phyloP scores from a whole-genome alignment of 345 rosid genomes.

The Dovyalis caffra region DNA sequence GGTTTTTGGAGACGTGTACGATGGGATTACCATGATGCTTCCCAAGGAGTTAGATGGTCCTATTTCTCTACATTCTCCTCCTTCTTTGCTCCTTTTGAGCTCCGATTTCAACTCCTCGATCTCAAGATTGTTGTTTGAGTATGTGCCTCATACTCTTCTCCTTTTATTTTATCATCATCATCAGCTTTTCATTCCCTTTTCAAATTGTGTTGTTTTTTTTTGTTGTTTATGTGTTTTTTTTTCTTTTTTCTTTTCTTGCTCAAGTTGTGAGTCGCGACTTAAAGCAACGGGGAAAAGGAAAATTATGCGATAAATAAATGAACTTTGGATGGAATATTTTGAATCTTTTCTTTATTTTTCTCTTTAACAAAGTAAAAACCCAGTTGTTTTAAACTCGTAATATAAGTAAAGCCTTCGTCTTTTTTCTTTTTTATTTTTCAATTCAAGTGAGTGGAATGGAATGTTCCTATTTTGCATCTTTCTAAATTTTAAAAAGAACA shows the following conservation, averaged over 20 bases:
- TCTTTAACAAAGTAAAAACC: neutral
- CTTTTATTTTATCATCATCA: neutral
- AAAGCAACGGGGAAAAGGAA: neutral
- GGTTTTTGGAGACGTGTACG: constrained; percentile 48
- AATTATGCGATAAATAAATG: neutral
- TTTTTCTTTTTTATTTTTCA: neutral
- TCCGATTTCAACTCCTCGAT: constrained; percentile 65
- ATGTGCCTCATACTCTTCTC: constrained; percentile 20
- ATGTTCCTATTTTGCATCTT: neutral
- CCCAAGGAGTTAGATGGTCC: constrained; percentile 54
- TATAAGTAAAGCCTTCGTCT: neutral
- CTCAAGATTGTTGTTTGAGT: constrained; percentile 48
- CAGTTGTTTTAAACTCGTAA: neutral
- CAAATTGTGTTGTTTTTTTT: neutral
- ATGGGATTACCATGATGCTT: constrained; percentile 41
- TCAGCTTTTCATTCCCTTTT: neutral
- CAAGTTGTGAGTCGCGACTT: neutral
- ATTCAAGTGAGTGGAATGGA: neutral
- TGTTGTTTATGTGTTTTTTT: too few species aligned
- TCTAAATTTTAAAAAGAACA: neutral
- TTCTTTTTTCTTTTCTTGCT: constrained; percentile 9
- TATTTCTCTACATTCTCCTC: constrained; percentile 16
- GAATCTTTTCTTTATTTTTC: neutral
- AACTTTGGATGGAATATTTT: neutral
- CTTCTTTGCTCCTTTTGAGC: constrained; percentile 33